Evolutionary conservation across 495 filamentous ascomycete genomes (phyloP), one percentile per base, ranked within the genome.

Genomic region (Talaromyces nanjingensis): DNA sequence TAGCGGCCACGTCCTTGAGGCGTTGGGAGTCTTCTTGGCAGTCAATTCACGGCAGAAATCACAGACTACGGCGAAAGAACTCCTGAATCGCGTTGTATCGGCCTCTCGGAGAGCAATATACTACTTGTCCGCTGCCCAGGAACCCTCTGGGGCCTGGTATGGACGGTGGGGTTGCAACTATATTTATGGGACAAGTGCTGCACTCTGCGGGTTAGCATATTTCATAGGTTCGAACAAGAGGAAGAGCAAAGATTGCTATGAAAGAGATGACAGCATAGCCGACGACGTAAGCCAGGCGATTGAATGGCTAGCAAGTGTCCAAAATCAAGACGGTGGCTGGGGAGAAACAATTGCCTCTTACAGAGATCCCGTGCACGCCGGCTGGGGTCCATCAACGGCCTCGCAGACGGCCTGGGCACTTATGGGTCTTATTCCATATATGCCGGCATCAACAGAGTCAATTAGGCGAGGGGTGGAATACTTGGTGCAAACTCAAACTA

Each of bases 151-250:
- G 3, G 25, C 68, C 4, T 78, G 74, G 73, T 78, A 53, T 7
- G 75, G 74, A 5, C 72, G 75, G 4, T 78, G 75, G 75, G 74
- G 73, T 4, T 42, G 24, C 2, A 78, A 78, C 63, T 78, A 78
- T 60, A 67, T 70, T 60, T 73, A 74, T 52, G 74, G 76, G 16
- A 78, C 74, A 0, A 68, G 71, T 64, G 74, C 74, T 61, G 72
- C 68, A 0, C 68, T 77, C 34, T 68, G 69, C 33, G 75, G 68
- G 1, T 57, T 74, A 27, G 37, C 47, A 0, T 64, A 70, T 52
- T 65, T 7, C 55, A 53, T 0, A 33, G 66, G 6, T 29, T 56
- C 1, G 20, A 24, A 18, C 6, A 62, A 55, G 9, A 59, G 69
- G 16, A 16, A 37, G 22, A 59, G 3, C 8, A 24, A 24, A 24